phyloP scores from a whole-genome alignment of 441 rosid genomes.

The Syzygium malaccense region DNA sequence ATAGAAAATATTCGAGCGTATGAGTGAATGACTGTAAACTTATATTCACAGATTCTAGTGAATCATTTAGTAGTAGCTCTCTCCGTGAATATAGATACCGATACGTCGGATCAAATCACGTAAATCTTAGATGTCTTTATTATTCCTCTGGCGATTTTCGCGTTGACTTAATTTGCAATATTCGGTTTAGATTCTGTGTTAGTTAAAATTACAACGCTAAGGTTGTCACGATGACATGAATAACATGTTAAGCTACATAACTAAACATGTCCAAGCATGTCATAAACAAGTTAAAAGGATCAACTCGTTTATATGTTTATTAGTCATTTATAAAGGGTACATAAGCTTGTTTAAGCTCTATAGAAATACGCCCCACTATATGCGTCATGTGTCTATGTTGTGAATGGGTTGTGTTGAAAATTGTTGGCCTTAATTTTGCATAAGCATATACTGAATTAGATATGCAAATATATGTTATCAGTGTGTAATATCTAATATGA shows the following conservation, averaged over 20 bases:
- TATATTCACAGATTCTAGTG: rapidly evolving
- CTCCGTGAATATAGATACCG: no score
- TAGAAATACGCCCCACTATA: background rate
- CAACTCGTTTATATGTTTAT: background rate
- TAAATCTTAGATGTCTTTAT: no score
- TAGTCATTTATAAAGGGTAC: background rate
- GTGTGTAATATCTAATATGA: background rate
- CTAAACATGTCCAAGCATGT: background rate
- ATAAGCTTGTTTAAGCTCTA: rapidly evolving
- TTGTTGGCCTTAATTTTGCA: background rate
- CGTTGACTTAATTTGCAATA: no score
- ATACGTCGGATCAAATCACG: no score
- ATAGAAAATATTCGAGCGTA: rapidly evolving
- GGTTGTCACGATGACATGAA: background rate
- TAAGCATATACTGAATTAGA: background rate
- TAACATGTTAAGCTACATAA: background rate
- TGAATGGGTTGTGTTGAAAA: rapidly evolving
- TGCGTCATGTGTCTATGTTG: background rate
- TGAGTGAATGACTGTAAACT: no score
- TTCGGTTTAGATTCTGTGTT: no score
- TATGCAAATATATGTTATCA: background rate
- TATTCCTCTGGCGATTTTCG: no score
- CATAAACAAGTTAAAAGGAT: background rate
- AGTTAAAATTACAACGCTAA: background rate
- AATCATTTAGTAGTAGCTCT: no score